These are phyloP conservation scores for Emergomyces orientalis DNA, from an alignment of 2,329 filamentous ascomycete genomes.

Conservation along the genomic window DNA sequence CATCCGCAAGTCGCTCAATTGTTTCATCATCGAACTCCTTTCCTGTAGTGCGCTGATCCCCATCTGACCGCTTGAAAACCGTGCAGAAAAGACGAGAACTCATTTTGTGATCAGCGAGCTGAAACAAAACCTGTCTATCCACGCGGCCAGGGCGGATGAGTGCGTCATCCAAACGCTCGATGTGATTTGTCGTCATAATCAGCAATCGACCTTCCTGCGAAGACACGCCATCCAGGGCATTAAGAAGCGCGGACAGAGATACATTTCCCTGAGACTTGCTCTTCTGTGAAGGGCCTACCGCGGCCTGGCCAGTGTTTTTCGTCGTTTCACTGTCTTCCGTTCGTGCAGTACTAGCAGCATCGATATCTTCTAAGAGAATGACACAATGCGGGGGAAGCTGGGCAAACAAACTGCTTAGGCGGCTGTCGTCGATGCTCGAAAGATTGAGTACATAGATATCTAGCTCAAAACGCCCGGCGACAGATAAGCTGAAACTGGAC, in stretches of 20 bases:
- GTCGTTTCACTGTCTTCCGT: no score
- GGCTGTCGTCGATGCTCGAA: no score
- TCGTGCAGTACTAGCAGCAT: no score
- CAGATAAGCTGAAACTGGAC: no score
- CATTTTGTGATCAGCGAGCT: constrained; percentile 20
- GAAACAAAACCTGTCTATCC: constrained; percentile 58
- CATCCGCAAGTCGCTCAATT: constrained; percentile 18
- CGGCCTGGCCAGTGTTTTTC: no score
- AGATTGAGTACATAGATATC: no score
- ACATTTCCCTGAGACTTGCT: constrained; percentile 35
- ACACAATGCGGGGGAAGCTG: no score
- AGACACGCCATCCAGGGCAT: constrained; percentile 61
- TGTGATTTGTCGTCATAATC: constrained; percentile 61
- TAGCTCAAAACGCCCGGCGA: no score
- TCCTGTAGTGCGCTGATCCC: constrained; percentile 12
- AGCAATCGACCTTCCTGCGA: constrained; percentile 61
- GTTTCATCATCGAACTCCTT: background rate
- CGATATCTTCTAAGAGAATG: no score
- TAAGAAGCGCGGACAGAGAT: constrained; percentile 45
- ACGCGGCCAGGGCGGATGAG: constrained; percentile 65
- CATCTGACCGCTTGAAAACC: constrained; percentile 15
- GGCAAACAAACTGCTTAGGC: no score
- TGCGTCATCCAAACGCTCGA: constrained; percentile 56
- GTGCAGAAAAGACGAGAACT: constrained; percentile 22
- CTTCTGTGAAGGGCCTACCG: no score